Evolutionary conservation across 2,329 filamentous ascomycete genomes (phyloP).

Genomic region (Fusarium burgessii): DNA sequence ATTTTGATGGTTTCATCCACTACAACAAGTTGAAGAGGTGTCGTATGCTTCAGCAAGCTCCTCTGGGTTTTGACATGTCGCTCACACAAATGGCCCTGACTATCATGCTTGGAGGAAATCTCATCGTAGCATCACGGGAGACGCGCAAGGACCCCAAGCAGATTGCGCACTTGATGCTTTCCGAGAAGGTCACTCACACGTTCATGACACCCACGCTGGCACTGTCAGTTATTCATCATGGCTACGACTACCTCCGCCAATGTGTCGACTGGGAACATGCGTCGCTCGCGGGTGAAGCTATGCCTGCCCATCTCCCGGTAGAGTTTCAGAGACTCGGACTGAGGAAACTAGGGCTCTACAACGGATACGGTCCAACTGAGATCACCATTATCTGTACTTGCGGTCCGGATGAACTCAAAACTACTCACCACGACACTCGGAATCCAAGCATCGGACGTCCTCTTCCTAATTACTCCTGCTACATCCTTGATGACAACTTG

Average conservation of each 20-base stretch:
- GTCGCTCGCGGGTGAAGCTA: background rate
- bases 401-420: background rate
- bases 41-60: conserved; percentile 1
- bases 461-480: conserved; percentile 7
- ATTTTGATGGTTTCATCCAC: background rate
- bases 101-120: background rate
- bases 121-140: background rate
- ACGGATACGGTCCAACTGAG: conserved; percentile 6
- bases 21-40: background rate
- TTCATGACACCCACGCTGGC: conserved; percentile 13
- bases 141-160: conserved; percentile 5
- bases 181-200: conserved; percentile 6
- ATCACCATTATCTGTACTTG: background rate
- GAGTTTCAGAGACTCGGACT: conserved; percentile 3
- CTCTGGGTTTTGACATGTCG: conserved; percentile 10
- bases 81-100: conserved; percentile 7
- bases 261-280: conserved; percentile 4
- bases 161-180: conserved; percentile 5
- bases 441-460: background rate
- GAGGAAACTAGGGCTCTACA: background rate
- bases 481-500: conserved; percentile 3
- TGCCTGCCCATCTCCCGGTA: background rate
- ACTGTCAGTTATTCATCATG: conserved; percentile 2
- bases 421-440: background rate
- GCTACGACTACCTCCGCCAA: background rate